Percentiles rank a stretch among this genome's conserved stretches.
Conservation (phyloP, 352 stramenopile species). For the Aphanomyces astaci region DNA sequence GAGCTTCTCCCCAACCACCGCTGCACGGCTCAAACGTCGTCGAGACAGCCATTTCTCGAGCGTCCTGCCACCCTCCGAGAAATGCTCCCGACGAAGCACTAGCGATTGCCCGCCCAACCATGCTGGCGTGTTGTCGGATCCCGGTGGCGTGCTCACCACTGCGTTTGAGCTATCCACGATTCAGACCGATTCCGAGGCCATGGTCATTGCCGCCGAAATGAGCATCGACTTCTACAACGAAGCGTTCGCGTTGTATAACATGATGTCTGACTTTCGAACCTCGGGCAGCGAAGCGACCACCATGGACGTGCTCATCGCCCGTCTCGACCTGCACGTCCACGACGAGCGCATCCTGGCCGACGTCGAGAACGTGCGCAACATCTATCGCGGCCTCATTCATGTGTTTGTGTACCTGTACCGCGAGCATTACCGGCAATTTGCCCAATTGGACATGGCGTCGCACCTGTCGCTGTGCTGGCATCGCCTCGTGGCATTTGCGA, state of each 20-base stretch:
- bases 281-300: slow-evolving; percentile 36
- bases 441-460: slow-evolving; percentile 48
- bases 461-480: slow-evolving; percentile 49
- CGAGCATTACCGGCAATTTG: slow-evolving; percentile 43
- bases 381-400: slow-evolving; percentile 57
- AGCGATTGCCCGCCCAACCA: background rate
- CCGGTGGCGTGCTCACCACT: slow-evolving; percentile 21
- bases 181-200: slow-evolving; percentile 35
- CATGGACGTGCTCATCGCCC: slow-evolving; percentile 52
- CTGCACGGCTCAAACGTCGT: background rate
- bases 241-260: slow-evolving; percentile 52
- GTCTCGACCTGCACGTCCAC: slow-evolving; percentile 21
- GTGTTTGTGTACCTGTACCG: slow-evolving; percentile 63
- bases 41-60: background rate
- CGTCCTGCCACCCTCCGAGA: background rate
- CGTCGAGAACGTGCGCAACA: slow-evolving; percentile 34
- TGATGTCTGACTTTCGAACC: slow-evolving; percentile 53
- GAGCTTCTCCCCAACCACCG: background rate
- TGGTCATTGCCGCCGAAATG: slow-evolving; percentile 47
- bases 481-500: slow-evolving; percentile 48
- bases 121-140: background rate
- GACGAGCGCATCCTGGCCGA: slow-evolving; percentile 23
- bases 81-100: background rate
- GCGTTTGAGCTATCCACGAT: slow-evolving; percentile 36
- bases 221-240: slow-evolving; percentile 56